phyloP scores from a whole-genome alignment of 169 alveolate species.

The Plasmodium vivax region DNA sequence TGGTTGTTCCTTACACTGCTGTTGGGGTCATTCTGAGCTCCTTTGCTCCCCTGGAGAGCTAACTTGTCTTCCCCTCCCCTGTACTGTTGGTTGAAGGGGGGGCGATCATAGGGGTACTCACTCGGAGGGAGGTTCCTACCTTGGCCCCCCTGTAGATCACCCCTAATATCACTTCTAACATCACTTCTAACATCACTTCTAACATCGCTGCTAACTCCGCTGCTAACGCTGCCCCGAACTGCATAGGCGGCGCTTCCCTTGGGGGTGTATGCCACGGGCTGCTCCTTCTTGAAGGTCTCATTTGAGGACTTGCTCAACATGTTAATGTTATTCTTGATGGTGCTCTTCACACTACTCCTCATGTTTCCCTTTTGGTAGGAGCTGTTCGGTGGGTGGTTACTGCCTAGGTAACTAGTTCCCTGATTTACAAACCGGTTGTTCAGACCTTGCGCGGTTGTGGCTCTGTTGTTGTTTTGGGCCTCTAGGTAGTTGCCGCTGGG shows the following conservation, averaged over 20 bases:
- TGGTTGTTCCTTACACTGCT: neutral
- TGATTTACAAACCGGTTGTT: neutral
- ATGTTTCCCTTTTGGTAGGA: neutral
- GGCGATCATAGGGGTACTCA: neutral
- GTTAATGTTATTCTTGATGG: neutral
- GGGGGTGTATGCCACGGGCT: neutral
- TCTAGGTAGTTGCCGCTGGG: neutral
- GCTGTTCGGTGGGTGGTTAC: neutral
- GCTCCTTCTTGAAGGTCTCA: neutral
- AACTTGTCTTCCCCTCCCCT: neutral
- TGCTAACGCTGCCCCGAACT: neutral
- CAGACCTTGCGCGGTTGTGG: neutral
- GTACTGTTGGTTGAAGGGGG: neutral
- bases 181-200: too few species aligned
- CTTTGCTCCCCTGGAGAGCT: neutral
- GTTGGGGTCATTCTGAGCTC: neutral
- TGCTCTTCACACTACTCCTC: neutral
- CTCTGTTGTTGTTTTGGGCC: neutral
- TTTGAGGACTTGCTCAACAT: neutral
- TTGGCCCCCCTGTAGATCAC: neutral
- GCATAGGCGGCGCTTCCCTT: neutral
- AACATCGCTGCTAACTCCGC: neutral
- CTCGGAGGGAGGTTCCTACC: neutral
- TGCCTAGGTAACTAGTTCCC: neutral
- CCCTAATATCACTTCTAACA: neutral